Percentiles rank a stretch among this genome's conserved stretches.
Evolutionary conservation across 805 yeast genomes (phyloP).

Genomic region (Saturnispora ahearnii): DNA sequence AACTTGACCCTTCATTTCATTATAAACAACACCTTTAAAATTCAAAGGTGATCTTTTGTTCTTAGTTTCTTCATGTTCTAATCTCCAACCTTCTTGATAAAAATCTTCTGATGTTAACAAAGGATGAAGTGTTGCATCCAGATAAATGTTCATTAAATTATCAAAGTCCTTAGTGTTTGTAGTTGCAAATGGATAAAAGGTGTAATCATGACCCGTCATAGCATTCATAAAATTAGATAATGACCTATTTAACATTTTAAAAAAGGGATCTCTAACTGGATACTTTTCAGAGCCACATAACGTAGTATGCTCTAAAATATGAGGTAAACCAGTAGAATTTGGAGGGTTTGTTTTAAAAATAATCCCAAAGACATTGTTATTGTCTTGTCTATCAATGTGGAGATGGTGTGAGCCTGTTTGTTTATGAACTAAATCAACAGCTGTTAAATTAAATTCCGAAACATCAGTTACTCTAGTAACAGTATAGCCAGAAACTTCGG

Average conservation of each 20-base stretch:
- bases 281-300: constrained; percentile 86
- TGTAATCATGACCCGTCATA: constrained; percentile 95
- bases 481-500: constrained; percentile 54
- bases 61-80: constrained; percentile 58
- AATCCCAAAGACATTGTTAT: constrained; percentile 80
- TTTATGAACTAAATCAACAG: constrained; percentile 60
- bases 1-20: constrained; percentile 97
- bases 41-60: constrained; percentile 53
- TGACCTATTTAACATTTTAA: constrained; percentile 94
- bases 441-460: constrained; percentile 75
- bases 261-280: constrained; percentile 95
- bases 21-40: constrained; percentile 94
- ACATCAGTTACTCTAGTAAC: constrained; percentile 57
- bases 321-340: constrained; percentile 91
- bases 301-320: constrained; percentile 91
- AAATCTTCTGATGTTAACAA: constrained; percentile 72
- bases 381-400: constrained; percentile 77
- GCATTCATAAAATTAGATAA: constrained; percentile 96
- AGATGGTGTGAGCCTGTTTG: constrained; percentile 72
- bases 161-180: constrained; percentile 75
- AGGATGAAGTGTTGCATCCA: constrained; percentile 83
- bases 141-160: constrained; percentile 78
- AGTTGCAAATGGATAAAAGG: constrained; percentile 93
- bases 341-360: constrained; percentile 94
- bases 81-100: constrained; percentile 95